phyloP scores from a whole-genome alignment of 2,329 filamentous ascomycete genomes.

The Aureobasidium sp. region DNA sequence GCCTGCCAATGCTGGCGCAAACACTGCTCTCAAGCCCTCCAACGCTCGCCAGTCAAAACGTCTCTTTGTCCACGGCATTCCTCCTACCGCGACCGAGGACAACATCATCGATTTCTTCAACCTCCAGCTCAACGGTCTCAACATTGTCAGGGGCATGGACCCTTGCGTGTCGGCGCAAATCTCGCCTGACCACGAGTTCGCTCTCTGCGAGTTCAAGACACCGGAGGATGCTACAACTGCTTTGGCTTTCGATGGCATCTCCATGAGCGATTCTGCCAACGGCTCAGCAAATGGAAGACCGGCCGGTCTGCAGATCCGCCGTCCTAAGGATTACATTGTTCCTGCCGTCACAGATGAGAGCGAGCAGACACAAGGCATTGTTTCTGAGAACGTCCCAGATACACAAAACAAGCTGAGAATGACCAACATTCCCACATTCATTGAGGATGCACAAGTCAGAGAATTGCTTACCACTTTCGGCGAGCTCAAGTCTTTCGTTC shows the following conservation, averaged over 20 bases:
- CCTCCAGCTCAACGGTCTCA: slow-evolving; percentile 90
- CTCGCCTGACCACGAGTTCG: slow-evolving; percentile 70
- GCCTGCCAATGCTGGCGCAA: slow-evolving; percentile 62
- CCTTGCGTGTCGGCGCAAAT: slow-evolving; percentile 81
- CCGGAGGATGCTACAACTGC: slow-evolving; percentile 84
- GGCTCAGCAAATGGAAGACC: slow-evolving; percentile 47
- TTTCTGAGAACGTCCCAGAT: slow-evolving; percentile 78
- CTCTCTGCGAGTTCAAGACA: slow-evolving; percentile 83
- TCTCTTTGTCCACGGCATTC: slow-evolving; percentile 79
- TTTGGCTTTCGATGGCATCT: slow-evolving; percentile 79
- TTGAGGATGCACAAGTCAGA: slow-evolving; percentile 84
- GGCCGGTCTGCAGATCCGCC: slow-evolving; percentile 64
- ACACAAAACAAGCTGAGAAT: slow-evolving; percentile 94
- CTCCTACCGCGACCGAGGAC: slow-evolving; percentile 66
- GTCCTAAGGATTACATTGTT: slow-evolving; percentile 96
- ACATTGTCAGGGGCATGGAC: slow-evolving; percentile 75
- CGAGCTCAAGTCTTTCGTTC: slow-evolving; percentile 81
- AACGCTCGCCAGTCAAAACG: slow-evolving; percentile 94
- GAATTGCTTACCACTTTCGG: slow-evolving; percentile 89
- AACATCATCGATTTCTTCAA: slow-evolving; percentile 82
- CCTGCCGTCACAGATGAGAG: slow-evolving; percentile 69
- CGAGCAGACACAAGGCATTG: slow-evolving; percentile 65
- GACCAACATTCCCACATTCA: slow-evolving; percentile 77
- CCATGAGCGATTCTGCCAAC: slow-evolving; percentile 55
- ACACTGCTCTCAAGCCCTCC: slow-evolving; percentile 77